These are phyloP conservation scores for Mycena alexandri DNA, from an alignment of 768 basidiomycete species.

Conservation along the genomic window DNA sequence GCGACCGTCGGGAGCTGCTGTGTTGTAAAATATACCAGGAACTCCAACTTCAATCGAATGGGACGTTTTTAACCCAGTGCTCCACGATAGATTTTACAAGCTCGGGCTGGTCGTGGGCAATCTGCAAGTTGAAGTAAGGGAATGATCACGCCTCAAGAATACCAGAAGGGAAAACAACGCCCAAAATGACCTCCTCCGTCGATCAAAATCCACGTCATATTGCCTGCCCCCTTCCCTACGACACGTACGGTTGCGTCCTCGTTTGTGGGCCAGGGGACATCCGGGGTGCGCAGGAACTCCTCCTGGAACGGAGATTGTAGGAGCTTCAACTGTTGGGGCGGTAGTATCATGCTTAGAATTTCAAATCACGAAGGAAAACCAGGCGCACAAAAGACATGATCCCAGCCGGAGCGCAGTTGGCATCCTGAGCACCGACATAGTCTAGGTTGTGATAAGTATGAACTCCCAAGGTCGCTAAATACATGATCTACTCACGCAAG, in stretches of 20 bases:
- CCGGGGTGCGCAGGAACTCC: conserved; percentile 42
- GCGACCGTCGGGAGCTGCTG: too few relatives aligned
- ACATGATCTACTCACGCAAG: conserved; percentile 39
- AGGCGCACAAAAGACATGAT: conserved; percentile 40
- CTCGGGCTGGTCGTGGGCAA: conserved; percentile 38
- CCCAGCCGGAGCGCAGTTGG: conserved; percentile 47
- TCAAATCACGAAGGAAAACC: not conserved
- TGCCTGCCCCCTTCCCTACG: conserved; percentile 47
- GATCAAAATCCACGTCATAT: conserved; percentile 47
- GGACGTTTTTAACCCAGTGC: conserved; percentile 34
- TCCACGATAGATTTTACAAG: conserved; percentile 39
- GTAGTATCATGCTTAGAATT: not conserved
- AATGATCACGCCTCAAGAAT: too few relatives aligned
- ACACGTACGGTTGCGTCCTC: conserved; percentile 42
- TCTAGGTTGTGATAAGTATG: conserved; percentile 37
- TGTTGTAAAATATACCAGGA: too few relatives aligned
- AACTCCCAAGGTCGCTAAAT: not conserved
- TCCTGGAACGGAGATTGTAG: conserved; percentile 43
- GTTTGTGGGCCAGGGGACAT: conserved; percentile 45
- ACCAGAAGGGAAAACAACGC: conserved; percentile 21
- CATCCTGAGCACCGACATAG: conserved; percentile 41
- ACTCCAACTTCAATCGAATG: not conserved
- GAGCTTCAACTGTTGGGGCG: conserved; percentile 39
- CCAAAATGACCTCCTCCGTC: conserved; percentile 50
- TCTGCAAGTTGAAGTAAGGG: conserved; percentile 11